Evolutionary conservation across 1,284 basidiomycete species (phyloP), one percentile per base, ranked within the genome.

Genomic region (Leccinum subrobustum): DNA sequence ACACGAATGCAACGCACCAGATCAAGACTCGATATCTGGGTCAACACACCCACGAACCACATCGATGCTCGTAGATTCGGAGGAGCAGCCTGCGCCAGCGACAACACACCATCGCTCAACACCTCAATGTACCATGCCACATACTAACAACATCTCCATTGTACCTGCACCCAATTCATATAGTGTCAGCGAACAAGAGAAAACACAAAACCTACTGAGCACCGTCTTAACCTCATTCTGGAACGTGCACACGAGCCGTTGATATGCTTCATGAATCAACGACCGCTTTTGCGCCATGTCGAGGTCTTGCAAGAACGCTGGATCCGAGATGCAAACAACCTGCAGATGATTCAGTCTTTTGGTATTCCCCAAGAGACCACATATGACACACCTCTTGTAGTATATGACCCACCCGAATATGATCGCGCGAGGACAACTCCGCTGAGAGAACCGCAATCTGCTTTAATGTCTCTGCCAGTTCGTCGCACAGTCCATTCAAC

Each of bases 81-180:
- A 42, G 39, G 20, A 14, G 63, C 50, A 16, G 65, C 16, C 9
- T 42, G 39, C 39, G n/a, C n/a, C n/a, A 33, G 12, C 12, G 33
- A 11, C 14, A 0, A 29, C 27, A 29, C 27, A 60, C 73, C 72
- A 52, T 71, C 76, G 27, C 25, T 16, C 4, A 9, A 27, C 58
- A 70, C 78, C 65, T 80, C 78, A 12, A 79, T 71, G 67, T 88
- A 92, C 65, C 84, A 83, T n/a, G 85, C 81, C 39, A 96, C 72
- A 80, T 6, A 20, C 20, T 20, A 97, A 78, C 6, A 93, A 75
- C 79, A 95, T 91, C 75, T 97, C 95, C 55, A 89, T 78, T 52
- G 89, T 87, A 64, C 87, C 92, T 90, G 16, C 65, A 27, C 25
- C 52, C 6, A 11, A 37, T 53, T 54, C 48, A 9, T 29, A 18